phyloP scores from a whole-genome alignment of 2,329 filamentous ascomycete genomes.

The Daldinia sp. region DNA sequence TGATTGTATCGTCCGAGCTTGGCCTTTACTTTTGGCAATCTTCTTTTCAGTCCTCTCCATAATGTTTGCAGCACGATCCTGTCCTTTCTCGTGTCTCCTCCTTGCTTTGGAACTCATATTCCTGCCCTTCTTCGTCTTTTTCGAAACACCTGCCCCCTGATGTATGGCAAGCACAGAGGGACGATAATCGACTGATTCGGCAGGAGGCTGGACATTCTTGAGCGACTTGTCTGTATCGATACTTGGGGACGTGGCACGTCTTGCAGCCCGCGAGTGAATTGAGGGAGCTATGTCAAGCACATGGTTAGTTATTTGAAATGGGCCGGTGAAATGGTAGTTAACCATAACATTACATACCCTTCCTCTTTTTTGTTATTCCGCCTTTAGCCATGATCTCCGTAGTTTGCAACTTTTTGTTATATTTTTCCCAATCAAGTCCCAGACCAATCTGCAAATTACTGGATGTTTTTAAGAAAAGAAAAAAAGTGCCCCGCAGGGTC shows the following conservation, averaged over 20 bases:
- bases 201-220: constrained; percentile 67
- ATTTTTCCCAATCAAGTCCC: neutral
- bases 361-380: constrained; percentile 51
- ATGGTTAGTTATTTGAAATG: constrained; percentile 22
- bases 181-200: constrained; percentile 62
- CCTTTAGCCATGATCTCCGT: constrained; percentile 52
- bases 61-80: constrained; percentile 70
- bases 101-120: constrained; percentile 69
- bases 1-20: constrained; percentile 61
- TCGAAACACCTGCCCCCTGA: constrained; percentile 73
- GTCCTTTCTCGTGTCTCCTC: constrained; percentile 66
- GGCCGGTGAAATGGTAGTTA: neutral
- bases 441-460: neutral
- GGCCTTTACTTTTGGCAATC: constrained; percentile 66
- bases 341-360: constrained; percentile 39
- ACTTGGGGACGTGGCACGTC: constrained; percentile 77
- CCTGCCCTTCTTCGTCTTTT: constrained; percentile 71
- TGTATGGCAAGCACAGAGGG: constrained; percentile 78
- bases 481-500: constrained; percentile 9
- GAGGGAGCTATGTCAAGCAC: constrained; percentile 64
- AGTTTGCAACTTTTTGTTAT: neutral
- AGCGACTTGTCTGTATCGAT: constrained; percentile 80
- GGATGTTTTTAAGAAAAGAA: neutral
- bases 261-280: constrained; percentile 78
- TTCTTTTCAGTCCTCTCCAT: constrained; percentile 69